Percentiles rank a stretch among this genome's conserved stretches.
Conservation (phyloP, 2,329 filamentous ascomycete species). For the Trichoderma aggressivum region DNA sequence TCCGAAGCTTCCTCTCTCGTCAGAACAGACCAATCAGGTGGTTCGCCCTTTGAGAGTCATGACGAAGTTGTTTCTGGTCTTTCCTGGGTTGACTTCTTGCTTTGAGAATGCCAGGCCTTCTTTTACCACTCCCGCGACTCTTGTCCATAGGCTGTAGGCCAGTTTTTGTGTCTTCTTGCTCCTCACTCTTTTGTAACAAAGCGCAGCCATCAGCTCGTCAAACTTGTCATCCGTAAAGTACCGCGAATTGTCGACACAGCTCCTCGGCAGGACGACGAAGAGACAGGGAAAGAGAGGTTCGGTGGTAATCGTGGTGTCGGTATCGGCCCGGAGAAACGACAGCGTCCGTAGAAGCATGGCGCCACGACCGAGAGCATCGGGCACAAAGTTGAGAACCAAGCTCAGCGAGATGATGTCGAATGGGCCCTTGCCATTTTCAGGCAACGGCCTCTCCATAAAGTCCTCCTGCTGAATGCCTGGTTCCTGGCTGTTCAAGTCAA, state of each 20-base stretch:
- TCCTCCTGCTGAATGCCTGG: conserved; percentile 81
- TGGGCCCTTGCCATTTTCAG: conserved; percentile 54
- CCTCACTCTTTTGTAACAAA: conserved; percentile 67
- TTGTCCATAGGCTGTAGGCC: conserved; percentile 83
- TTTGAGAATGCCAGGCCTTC: conserved; percentile 48
- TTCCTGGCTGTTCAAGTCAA: conserved; percentile 86
- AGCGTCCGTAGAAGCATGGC: conserved; percentile 79
- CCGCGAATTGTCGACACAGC: conserved; percentile 85
- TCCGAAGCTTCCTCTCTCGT: background rate
- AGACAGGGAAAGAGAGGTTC: conserved; percentile 59
- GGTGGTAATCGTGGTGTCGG: conserved; percentile 20
- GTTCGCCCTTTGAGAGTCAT: conserved; percentile 56
- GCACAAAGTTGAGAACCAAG: conserved; percentile 91
- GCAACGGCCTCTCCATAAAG: conserved; percentile 85
- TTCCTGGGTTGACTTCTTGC: conserved; percentile 71
- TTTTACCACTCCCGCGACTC: conserved; percentile 28
- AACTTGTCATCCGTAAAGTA: conserved; percentile 76
- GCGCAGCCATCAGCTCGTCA: conserved; percentile 65
- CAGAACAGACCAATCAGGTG: background rate
- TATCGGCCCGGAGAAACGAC: conserved; percentile 56
- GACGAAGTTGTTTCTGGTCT: conserved; percentile 84
- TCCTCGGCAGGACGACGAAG: conserved; percentile 85
- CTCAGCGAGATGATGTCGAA: conserved; percentile 93
- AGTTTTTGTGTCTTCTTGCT: conserved; percentile 78
- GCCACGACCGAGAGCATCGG: conserved; percentile 69